These are phyloP conservation scores for Exophiala oligosperma DNA, from an alignment of 2,329 filamentous ascomycete species.

Conservation along the genomic window DNA sequence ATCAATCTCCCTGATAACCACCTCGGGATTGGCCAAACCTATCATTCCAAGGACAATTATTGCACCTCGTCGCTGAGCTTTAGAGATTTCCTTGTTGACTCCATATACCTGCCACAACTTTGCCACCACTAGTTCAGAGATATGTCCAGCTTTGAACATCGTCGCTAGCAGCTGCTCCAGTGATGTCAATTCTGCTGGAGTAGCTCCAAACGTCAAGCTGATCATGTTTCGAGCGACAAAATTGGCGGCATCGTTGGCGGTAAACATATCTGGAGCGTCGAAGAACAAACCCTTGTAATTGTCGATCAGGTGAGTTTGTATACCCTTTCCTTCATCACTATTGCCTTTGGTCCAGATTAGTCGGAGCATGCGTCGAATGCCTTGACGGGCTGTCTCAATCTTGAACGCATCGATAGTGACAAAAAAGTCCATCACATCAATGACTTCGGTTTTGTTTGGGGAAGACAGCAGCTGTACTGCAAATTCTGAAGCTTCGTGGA, in stretches of 20 bases:
- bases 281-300: conserved; percentile 97
- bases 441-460: conserved; percentile 96
- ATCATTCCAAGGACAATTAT: conserved; percentile 98
- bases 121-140: conserved; percentile 80
- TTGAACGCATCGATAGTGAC: conserved; percentile 95
- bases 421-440: conserved; percentile 99
- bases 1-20: conserved; percentile 93
- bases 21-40: conserved; percentile 85
- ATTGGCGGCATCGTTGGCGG: conserved; percentile 84
- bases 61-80: conserved; percentile 82
- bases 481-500: conserved; percentile 77
- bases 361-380: conserved; percentile 92
- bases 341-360: conserved; percentile 99
- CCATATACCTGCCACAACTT: conserved; percentile 99
- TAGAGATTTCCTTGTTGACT: conserved; percentile 89
- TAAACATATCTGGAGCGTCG: conserved; percentile 86
- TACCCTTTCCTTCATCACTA: conserved; percentile 97
- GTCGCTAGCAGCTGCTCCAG: conserved; percentile 91
- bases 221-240: conserved; percentile 99
- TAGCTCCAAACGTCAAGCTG: conserved; percentile 92
- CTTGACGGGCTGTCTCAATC: conserved; percentile 86
- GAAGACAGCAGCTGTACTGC: conserved; percentile 88
- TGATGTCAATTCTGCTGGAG: conserved; percentile 90
- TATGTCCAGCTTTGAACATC: conserved; percentile 93
- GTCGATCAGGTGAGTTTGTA: conserved; percentile 94